phyloP scores from a whole-genome alignment of 129 eudicot species.

The Flaveria sonorensis region DNA sequence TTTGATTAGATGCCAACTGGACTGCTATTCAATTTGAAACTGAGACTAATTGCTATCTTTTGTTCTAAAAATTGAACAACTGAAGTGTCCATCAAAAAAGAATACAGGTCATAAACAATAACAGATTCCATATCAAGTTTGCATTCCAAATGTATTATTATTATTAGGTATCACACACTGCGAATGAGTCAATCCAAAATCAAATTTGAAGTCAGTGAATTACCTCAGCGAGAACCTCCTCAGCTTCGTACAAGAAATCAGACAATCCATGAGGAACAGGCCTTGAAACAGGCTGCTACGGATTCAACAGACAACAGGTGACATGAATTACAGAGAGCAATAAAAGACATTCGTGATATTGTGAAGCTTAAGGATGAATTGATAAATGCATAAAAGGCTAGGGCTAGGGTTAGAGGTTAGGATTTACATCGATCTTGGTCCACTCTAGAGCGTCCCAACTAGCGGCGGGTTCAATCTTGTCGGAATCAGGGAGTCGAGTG shows the following conservation, averaged over 20 bases:
- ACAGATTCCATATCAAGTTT: not conserved
- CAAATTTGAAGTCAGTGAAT: slow-evolving; percentile 26
- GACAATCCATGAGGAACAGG: slow-evolving; percentile 62
- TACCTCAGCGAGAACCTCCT: slow-evolving; percentile 73
- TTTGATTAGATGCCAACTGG: no score
- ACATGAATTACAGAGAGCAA: not conserved
- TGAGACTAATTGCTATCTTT: no score
- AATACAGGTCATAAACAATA: not conserved
- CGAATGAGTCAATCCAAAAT: not conserved
- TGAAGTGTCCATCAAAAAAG: slow-evolving; percentile 3
- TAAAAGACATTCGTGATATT: no score
- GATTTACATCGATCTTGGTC: slow-evolving; percentile 76
- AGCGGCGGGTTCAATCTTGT: slow-evolving; percentile 72
- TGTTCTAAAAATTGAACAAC: no score
- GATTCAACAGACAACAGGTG: slow-evolving; percentile 15
- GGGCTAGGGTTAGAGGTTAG: slow-evolving; percentile 20
- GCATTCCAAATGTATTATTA: not conserved
- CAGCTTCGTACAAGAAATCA: slow-evolving; percentile 68
- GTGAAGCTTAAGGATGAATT: not conserved
- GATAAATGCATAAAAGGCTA: not conserved
- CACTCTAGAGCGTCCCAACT: slow-evolving; percentile 97
- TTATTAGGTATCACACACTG: not conserved
- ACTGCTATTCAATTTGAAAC: no score
- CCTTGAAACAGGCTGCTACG: slow-evolving; percentile 72
- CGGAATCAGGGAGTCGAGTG: slow-evolving; percentile 62